Evolutionary conservation across 352 stramenopile genomes (phyloP).

Genomic region (Globisporangium irregulare): DNA sequence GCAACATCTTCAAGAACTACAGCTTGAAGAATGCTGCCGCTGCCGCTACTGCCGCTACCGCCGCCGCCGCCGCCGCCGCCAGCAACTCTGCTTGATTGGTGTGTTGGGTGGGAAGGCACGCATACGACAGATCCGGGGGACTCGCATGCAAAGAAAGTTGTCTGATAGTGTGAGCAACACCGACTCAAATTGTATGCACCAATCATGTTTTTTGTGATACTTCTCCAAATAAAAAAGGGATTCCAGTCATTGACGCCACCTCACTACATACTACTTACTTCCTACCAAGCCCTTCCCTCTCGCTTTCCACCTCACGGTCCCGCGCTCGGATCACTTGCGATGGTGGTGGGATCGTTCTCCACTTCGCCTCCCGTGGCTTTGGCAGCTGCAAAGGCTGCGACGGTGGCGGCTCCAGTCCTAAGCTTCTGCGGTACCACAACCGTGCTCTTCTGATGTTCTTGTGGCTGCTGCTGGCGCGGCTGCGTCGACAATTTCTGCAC

Average conservation of each 20-base stretch:
- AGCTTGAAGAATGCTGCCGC: slow-evolving; percentile 12
- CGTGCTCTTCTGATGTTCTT: slow-evolving; percentile 6
- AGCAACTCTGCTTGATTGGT: neutral
- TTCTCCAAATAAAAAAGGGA: slow-evolving; percentile 6
- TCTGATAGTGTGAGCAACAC: neutral
- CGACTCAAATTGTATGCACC: neutral
- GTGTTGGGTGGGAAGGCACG: neutral
- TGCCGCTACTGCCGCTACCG: too few species aligned
- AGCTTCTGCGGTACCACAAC: slow-evolving; percentile 13
- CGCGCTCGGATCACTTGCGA: neutral
- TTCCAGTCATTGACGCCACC: neutral
- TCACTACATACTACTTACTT: neutral
- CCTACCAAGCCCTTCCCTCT: neutral
- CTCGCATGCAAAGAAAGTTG: neutral
- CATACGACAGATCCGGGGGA: neutral
- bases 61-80: neutral
- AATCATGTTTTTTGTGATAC: slow-evolving; percentile 1
- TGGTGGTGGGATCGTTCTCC: neutral
- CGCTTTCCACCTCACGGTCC: neutral
- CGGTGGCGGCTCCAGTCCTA: neutral
- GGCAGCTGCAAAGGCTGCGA: neutral
- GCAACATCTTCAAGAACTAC: slow-evolving; percentile 82
- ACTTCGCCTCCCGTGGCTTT: neutral
- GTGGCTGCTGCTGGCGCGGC: neutral
- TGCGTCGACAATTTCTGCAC: neutral